A percentile compares a stretch with the other conserved stretches of the same genome.
phyloP scores from a whole-genome alignment of 352 stramenopile species.

The Thalassiosira livingstoniorum region DNA sequence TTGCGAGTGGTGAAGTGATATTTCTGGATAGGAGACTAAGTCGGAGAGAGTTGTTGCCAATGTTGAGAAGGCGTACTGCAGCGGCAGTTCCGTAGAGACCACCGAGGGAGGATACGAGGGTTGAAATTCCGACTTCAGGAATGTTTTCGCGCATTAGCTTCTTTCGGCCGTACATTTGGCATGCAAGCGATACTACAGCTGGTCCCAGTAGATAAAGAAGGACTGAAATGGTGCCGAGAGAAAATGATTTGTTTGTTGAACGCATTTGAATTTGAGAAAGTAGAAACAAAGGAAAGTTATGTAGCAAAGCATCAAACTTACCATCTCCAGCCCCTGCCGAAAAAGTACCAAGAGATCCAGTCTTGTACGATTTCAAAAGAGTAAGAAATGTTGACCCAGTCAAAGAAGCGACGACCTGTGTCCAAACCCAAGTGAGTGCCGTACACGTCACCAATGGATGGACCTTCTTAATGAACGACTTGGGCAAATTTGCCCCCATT shows the following conservation, averaged over 20 bases:
- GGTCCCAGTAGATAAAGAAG: constrained; percentile 84
- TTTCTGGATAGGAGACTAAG: constrained; percentile 79
- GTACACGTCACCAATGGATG: constrained; percentile 84
- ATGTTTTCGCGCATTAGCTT: constrained; percentile 64
- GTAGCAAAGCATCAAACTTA: too few relatives aligned
- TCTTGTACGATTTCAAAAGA: constrained; percentile 75
- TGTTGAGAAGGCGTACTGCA: constrained; percentile 55
- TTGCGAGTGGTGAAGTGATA: constrained; percentile 86
- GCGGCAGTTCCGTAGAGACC: constrained; percentile 76
- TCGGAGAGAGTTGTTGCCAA: constrained; percentile 66
- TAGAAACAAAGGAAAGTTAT: too few relatives aligned
- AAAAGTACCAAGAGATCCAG: constrained; percentile 51
- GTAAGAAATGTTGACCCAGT: constrained; percentile 60
- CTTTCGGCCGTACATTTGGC: constrained; percentile 76
- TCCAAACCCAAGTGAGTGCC: constrained; percentile 69
- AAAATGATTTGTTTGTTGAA: too few relatives aligned
- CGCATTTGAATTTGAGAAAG: too few relatives aligned
- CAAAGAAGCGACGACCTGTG: constrained; percentile 45
- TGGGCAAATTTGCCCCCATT: constrained; percentile 77
- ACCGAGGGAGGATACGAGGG: constrained; percentile 63
- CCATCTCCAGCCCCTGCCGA: constrained; percentile 77
- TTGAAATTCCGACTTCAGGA: constrained; percentile 59
- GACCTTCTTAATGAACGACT: constrained; percentile 74
- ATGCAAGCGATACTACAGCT: constrained; percentile 84
- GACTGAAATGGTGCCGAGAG: too few relatives aligned